phyloP scores from a whole-genome alignment of 345 rosid species.

The Lepidium africanum region DNA sequence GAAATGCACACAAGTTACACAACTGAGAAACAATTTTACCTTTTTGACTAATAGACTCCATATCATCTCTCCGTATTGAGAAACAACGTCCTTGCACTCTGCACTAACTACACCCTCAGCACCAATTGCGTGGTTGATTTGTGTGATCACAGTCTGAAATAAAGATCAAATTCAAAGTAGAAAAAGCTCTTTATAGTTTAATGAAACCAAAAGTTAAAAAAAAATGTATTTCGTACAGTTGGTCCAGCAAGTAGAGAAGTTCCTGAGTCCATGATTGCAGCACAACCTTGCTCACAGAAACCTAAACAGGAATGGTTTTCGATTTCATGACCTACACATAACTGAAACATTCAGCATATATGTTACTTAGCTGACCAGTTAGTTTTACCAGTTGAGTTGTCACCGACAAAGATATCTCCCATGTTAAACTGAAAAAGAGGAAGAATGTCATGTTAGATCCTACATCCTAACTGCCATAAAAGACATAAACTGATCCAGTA shows the following conservation, averaged over 20 bases:
- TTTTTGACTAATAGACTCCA: conserved; percentile 69
- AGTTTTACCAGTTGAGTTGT: conserved; percentile 52
- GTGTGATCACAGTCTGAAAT: conserved; percentile 50
- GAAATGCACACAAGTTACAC: background rate
- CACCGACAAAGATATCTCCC: conserved; percentile 58
- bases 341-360: background rate
- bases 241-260: conserved; percentile 80
- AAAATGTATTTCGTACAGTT: conserved; percentile 35
- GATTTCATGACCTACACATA: background rate
- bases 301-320: conserved; percentile 24
- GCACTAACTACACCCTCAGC: conserved; percentile 61
- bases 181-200: background rate
- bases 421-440: conserved; percentile 44
- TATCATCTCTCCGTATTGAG: conserved; percentile 63
- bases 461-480: background rate
- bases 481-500: background rate
- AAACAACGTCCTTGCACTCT: conserved; percentile 60
- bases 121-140: conserved; percentile 76
- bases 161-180: background rate
- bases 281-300: conserved; percentile 53
- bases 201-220: background rate
- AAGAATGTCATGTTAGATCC: background rate
- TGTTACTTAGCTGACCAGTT: background rate
- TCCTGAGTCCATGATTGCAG: conserved; percentile 74
- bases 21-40: conserved; percentile 29